phyloP scores from a whole-genome alignment of 306 rosid genomes.

The Citrullus amarus region DNA sequence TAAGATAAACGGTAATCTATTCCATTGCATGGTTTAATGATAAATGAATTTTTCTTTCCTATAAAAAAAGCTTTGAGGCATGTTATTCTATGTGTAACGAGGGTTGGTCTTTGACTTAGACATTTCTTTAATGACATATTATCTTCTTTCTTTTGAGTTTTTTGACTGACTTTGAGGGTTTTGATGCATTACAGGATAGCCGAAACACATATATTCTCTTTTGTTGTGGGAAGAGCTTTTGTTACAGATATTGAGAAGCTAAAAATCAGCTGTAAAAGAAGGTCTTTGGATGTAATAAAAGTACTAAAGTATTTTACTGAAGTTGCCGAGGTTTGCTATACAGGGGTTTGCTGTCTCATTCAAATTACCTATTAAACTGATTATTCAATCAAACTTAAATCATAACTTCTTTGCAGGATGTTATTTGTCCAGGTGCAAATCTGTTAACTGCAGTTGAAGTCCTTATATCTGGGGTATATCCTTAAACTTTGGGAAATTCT shows the following conservation, averaged over 20 bases:
- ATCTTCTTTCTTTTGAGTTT: conserved; percentile 12
- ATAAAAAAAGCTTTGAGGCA: neutral
- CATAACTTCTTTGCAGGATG: conserved; percentile 53
- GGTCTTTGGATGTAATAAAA: conserved; percentile 64
- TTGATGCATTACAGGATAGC: conserved; percentile 65
- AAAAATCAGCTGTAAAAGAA: conserved; percentile 70
- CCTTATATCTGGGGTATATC: conserved; percentile 88
- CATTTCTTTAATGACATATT: neutral
- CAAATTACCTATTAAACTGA: conserved; percentile 8
- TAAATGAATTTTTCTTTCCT: neutral
- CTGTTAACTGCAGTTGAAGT: conserved; percentile 77
- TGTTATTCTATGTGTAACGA: neutral
- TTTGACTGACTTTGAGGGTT: conserved; percentile 19
- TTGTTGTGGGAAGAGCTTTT: conserved; percentile 99
- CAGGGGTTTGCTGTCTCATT: conserved; percentile 9
- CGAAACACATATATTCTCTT: conserved; percentile 97
- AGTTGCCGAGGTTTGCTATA: conserved; percentile 56
- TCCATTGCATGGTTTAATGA: neutral
- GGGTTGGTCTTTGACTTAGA: neutral
- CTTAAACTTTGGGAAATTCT: conserved; percentile 11
- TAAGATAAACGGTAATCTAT: neutral
- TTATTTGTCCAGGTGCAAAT: conserved; percentile 78
- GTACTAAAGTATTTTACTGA: conserved; percentile 68
- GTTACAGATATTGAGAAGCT: conserved; percentile 93
- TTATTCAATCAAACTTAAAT: conserved; percentile 5